Evolutionary conservation across 2,329 filamentous ascomycete species (phyloP), one percentile per base, ranked within the genome.

Genomic region (Huntiella omanensis): DNA sequence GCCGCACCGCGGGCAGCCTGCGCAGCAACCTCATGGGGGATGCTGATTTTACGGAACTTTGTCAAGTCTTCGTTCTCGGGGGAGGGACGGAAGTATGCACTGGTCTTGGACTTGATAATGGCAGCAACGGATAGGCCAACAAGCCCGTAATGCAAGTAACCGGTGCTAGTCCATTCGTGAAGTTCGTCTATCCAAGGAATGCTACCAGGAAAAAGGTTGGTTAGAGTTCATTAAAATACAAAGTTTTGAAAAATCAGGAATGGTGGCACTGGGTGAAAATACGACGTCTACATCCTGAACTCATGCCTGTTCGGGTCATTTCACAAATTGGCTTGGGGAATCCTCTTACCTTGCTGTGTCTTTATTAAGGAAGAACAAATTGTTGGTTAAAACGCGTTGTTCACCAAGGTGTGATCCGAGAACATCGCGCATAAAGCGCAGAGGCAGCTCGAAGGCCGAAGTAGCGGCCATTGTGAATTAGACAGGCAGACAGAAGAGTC

Each of bases 1-100:
- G 65, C 55, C 4, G 61, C 53, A 13, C 60, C 58, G 16, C 68
- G 60, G 19, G 60, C 53, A 6, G 57, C 51, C 52, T 71, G 67
- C 15, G 63, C 63, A 39, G 56, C 53, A 39, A 68, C 49, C 49
- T 71, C 68, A 52, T 64, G 66, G 0, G 19, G 16, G 6, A 49
- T 17, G 22, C 44, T 49, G 8, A 35, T 41, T 34, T 46, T 44
- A 36, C 48, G 44, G 33, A 47, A 47, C 40, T 47, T 49, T 16
- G 46, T 5, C 12, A 47, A n/a, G 38, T 43, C 46, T 7, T 43
- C 44, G 10, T 42, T 13, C 10, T 43, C 43, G 5, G 33, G 44
- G 41, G 17, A 4, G 8, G 19, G 33, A n/a, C 43, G 43, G 3
- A 43, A 22, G 32, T 44, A 45, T 10, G 17, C 15, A 17, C 10